Evolutionary conservation across 2,329 filamentous ascomycete species (phyloP).

Genomic region (Exophiala dermatitidis): DNA sequence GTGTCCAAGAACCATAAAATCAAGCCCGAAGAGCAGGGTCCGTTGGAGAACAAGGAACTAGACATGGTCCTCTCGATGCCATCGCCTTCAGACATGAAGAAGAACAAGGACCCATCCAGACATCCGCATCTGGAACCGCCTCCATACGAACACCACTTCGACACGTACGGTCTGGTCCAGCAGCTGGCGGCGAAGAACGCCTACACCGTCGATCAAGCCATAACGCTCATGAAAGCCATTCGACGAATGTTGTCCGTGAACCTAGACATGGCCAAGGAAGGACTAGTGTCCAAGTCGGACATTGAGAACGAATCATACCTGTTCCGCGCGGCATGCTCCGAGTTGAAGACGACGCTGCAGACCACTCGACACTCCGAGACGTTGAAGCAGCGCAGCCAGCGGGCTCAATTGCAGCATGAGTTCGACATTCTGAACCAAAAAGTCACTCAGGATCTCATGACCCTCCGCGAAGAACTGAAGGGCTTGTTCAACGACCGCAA

Average conservation of each 20-base stretch:
- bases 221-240: slow-evolving; percentile 88
- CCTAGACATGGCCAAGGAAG: slow-evolving; percentile 69
- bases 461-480: slow-evolving; percentile 82
- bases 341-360: slow-evolving; percentile 78
- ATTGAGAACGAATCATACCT: slow-evolving; percentile 94
- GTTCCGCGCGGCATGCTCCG: slow-evolving; percentile 87
- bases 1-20: slow-evolving; percentile 5
- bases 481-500: slow-evolving; percentile 95
- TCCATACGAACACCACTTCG: slow-evolving; percentile 91
- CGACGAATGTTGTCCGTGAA: slow-evolving; percentile 69
- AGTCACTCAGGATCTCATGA: slow-evolving; percentile 72
- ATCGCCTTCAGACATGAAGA: slow-evolving; percentile 30
- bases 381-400: slow-evolving; percentile 73
- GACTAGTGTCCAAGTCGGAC: slow-evolving; percentile 80
- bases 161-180: slow-evolving; percentile 83
- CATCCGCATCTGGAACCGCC: slow-evolving; percentile 53
- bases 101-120: slow-evolving; percentile 19
- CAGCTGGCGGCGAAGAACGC: slow-evolving; percentile 60
- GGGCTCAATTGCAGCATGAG: slow-evolving; percentile 84
- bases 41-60: slow-evolving; percentile 28
- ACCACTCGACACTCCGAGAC: slow-evolving; percentile 69
- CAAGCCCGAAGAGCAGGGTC: slow-evolving; percentile 11
- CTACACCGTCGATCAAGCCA: slow-evolving; percentile 66
- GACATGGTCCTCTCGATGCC: slow-evolving; percentile 40
- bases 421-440: slow-evolving; percentile 85